Evolutionary conservation across 1,284 basidiomycete species (phyloP).

Genomic region (Hemileccinum hortonii): DNA sequence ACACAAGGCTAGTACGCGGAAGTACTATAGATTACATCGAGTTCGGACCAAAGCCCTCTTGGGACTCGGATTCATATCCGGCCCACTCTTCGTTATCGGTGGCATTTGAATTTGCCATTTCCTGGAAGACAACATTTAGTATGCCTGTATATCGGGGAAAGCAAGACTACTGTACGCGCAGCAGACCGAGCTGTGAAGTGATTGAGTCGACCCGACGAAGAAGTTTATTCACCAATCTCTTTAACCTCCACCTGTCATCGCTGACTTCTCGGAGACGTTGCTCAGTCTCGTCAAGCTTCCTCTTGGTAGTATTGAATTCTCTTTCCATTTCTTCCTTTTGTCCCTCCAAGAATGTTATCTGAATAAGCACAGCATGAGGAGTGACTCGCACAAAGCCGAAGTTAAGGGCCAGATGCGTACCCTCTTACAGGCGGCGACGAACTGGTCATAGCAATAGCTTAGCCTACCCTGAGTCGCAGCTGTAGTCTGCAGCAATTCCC

Average conservation of each 20-base stretch:
- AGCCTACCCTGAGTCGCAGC: constrained; percentile 21
- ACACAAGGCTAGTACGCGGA: too few species aligned
- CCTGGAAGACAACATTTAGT: constrained; percentile 6
- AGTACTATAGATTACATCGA: background rate
- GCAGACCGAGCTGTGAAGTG: constrained; percentile 8
- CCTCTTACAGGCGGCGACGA: constrained; percentile 14
- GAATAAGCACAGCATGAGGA: constrained; percentile 3
- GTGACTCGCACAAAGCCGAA: background rate
- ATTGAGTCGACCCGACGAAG: constrained; percentile 12
- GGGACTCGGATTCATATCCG: background rate
- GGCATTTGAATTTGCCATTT: constrained; percentile 6
- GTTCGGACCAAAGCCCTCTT: background rate
- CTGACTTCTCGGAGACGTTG: constrained; percentile 16
- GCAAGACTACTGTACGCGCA: constrained; percentile 12
- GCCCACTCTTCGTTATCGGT: constrained; percentile 1
- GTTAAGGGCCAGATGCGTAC: constrained; percentile 5
- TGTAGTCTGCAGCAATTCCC: constrained; percentile 17
- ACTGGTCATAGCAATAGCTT: constrained; percentile 12
- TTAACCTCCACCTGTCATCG: constrained; percentile 16
- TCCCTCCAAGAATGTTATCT: constrained; percentile 18
- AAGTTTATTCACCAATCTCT: constrained; percentile 11
- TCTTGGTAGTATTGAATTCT: constrained; percentile 18
- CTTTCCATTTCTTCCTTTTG: constrained; percentile 20
- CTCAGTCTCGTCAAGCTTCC: constrained; percentile 24
- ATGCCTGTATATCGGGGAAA: background rate